Conservation (phyloP, 192 early-diverging fungal species). For the Polychytrium aggregatum region DNA sequence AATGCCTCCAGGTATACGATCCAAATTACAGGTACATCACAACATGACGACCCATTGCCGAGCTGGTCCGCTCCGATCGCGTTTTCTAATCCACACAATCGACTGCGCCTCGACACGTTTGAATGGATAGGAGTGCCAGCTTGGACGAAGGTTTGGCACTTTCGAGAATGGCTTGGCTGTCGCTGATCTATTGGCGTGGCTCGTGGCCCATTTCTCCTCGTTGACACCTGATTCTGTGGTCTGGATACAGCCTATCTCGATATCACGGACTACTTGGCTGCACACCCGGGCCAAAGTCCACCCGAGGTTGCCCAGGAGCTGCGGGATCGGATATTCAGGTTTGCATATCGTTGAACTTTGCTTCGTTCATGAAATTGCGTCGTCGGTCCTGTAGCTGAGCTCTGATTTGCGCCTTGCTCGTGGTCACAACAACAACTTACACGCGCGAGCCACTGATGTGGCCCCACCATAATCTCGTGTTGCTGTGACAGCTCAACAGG, state of each 20-base stretch:
- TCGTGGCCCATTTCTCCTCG: not conserved
- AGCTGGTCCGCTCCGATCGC: no score
- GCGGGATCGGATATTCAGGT: slow-evolving; percentile 33
- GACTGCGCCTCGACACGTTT: no score
- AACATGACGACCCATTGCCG: no score
- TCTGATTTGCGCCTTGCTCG: no score
- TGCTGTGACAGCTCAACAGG: slow-evolving; percentile 2
- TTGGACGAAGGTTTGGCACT: slow-evolving; percentile 39
- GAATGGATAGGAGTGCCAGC: no score
- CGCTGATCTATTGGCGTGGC: not conserved
- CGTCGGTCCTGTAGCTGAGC: no score
- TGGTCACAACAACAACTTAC: no score
- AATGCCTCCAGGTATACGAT: slow-evolving; percentile 45
- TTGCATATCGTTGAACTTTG: no score
- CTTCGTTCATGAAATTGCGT: no score
- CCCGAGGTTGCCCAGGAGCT: slow-evolving; percentile 36
- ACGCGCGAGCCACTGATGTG: no score
- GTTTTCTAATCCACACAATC: slow-evolving; percentile 7
- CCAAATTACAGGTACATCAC: slow-evolving; percentile 34
- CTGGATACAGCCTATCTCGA: slow-evolving; percentile 36
- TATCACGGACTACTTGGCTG: slow-evolving; percentile 31
- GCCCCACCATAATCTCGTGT: not conserved
- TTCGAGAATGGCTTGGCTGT: slow-evolving; percentile 7
- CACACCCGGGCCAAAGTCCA: slow-evolving; percentile 19
- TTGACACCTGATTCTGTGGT: no score